phyloP scores from a whole-genome alignment of 2,329 filamentous ascomycete species.

The Calonectria multiphialidica region DNA sequence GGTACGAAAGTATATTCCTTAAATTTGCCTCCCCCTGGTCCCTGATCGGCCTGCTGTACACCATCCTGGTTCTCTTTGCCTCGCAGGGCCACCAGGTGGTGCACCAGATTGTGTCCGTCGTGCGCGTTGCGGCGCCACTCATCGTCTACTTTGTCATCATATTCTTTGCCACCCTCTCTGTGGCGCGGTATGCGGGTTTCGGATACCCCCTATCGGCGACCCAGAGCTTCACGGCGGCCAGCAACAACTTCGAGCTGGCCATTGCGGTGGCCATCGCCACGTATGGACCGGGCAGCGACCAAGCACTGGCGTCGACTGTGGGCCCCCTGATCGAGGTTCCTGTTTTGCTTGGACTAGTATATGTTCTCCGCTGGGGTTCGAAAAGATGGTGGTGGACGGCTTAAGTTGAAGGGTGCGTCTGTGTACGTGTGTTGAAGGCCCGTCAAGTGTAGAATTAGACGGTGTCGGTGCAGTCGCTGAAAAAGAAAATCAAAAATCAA shows the following conservation, averaged over 20 bases:
- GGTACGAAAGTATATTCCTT: slow-evolving; percentile 80
- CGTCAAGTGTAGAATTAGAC: not conserved
- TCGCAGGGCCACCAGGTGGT: slow-evolving; percentile 83
- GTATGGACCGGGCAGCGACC: slow-evolving; percentile 81
- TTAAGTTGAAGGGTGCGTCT: slow-evolving; percentile 3
- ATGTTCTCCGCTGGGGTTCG: slow-evolving; percentile 73
- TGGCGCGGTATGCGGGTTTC: slow-evolving; percentile 76
- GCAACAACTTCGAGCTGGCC: slow-evolving; percentile 93
- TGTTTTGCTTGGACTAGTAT: slow-evolving; percentile 82
- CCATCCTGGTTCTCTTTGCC: slow-evolving; percentile 87
- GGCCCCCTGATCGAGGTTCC: slow-evolving; percentile 90
- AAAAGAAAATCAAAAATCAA: not conserved
- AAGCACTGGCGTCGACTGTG: slow-evolving; percentile 86
- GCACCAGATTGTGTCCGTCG: slow-evolving; percentile 84
- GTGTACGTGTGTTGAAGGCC: not conserved
- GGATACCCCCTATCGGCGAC: slow-evolving; percentile 78
- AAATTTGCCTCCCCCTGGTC: slow-evolving; percentile 78
- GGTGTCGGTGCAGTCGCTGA: not conserved
- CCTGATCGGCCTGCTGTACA: slow-evolving; percentile 86
- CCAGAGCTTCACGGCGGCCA: slow-evolving; percentile 89
- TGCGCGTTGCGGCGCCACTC: slow-evolving; percentile 84
- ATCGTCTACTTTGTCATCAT: slow-evolving; percentile 84
- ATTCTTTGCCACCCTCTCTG: slow-evolving; percentile 76
- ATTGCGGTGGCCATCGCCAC: slow-evolving; percentile 89
- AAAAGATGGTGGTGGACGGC: slow-evolving; percentile 54